Evolutionary conservation across 2,329 filamentous ascomycete species (phyloP).

Genomic region (Didymella glomerata): DNA sequence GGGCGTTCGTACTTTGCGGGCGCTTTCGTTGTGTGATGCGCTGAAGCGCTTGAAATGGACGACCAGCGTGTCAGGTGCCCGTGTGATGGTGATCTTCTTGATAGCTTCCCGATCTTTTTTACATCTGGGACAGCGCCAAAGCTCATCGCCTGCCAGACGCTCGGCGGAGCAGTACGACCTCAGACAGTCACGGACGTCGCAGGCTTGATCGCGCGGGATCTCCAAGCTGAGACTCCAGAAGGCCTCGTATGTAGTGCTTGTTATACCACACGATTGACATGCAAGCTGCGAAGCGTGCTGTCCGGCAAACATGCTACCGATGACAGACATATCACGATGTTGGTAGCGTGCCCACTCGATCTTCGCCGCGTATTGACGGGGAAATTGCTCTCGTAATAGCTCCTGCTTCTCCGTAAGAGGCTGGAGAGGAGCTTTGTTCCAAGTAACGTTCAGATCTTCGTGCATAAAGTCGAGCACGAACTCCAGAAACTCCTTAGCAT

Average conservation of each 20-base stretch:
- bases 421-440: conserved; percentile 65
- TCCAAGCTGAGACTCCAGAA: conserved; percentile 77
- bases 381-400: conserved; percentile 66
- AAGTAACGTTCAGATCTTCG: conserved; percentile 81
- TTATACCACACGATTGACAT: conserved; percentile 68
- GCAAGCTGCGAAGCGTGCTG: conserved; percentile 69
- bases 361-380: conserved; percentile 70
- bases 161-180: conserved; percentile 74
- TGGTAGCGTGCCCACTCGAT: conserved; percentile 79
- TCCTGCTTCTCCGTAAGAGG: conserved; percentile 68
- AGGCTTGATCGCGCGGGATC: conserved; percentile 68
- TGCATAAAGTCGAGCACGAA: conserved; percentile 84
- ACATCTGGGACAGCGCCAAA: conserved; percentile 79
- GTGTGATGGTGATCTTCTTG: conserved; percentile 77
- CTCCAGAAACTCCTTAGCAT: conserved; percentile 87
- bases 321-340: conserved; percentile 74
- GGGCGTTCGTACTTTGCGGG: conserved; percentile 73
- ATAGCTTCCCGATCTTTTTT: conserved; percentile 71
- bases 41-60: conserved; percentile 78
- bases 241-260: conserved; percentile 72
- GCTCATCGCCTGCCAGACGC: conserved; percentile 70
- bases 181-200: conserved; percentile 73
- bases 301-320: conserved; percentile 81
- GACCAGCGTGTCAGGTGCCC: conserved; percentile 80
- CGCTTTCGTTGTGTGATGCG: conserved; percentile 63